Evolutionary conservation across 495 filamentous ascomycete species (phyloP), one percentile per base, ranked within the genome.

Genomic region (Lindgomyces ingoldianus): DNA sequence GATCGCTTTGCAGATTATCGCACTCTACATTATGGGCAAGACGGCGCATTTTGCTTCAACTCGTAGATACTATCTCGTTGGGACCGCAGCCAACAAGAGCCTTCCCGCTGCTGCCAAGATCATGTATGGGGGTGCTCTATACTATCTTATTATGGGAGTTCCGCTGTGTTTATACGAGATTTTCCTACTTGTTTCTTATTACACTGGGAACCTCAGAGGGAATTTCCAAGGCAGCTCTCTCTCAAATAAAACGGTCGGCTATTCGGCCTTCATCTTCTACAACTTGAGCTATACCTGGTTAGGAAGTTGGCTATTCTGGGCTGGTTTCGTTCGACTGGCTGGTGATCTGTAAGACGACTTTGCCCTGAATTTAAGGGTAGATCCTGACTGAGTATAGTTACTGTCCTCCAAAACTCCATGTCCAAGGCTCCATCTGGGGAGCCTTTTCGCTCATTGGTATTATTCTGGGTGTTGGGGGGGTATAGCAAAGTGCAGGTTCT

Each of bases 231-330:
- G n/a, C n/a, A n/a, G n/a, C n/a, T n/a, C n/a, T n/a, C n/a, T n/a
- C n/a, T 14, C 6, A 14, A 39, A 39, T 14, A 14, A 39, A 39
- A 14, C 6, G 33, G 33, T 6, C 33, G 33, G 14, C 6, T 14
- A 39, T 14, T 39, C 33, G 33, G 33, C 6, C 6, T 39, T 18
- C n/a, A 44, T 41, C 4, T 62, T 41, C 21, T 62, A 54, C 49
- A 29, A 27, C 14, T 27, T 62, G 9, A 16, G 45, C 11, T 30
- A 9, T 41, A 54, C 48, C 14, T 62, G 59, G 59, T n/a, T 62
- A 36, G 50, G 29, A n/a, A 54, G 48, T 26, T 62, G 59, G 59
- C 14, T 62, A 12, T 62, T 62, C 46, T 62, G 59, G 59, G 59
- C 59, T 29, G 59, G 59, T 3, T 62, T 54, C 26, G 50, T 62